Percentiles rank a stretch among this genome's conserved stretches.
These are phyloP conservation scores for Calendula officinalis DNA, from an alignment of 129 eudicot genomes.

Conservation along the genomic window DNA sequence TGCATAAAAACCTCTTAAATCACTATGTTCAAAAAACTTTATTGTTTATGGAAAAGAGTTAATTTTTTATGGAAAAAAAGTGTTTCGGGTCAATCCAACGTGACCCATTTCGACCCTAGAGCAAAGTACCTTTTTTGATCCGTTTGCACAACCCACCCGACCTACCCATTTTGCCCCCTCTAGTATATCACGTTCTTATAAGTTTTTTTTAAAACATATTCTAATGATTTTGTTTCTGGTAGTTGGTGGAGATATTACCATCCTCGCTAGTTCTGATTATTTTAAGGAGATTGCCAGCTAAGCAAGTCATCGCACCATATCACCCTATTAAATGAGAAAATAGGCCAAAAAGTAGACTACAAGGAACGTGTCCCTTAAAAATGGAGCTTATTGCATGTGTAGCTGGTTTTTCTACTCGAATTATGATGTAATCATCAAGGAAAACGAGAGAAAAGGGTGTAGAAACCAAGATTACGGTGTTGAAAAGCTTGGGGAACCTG, in stretches of 20 bases:
- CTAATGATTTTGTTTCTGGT: background rate
- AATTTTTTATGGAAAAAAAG: too few species aligned
- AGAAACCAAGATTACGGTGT: conserved; percentile 10
- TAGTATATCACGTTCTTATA: too few species aligned
- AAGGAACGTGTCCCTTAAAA: background rate
- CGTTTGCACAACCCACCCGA: too few species aligned
- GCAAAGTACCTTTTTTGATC: too few species aligned
- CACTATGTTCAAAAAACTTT: too few species aligned
- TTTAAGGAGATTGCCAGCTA: conserved; percentile 87
- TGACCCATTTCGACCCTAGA: too few species aligned
- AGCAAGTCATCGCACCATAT: conserved; percentile 67
- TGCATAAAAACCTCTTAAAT: too few species aligned
- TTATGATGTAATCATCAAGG: conserved; percentile 6
- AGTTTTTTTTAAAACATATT: background rate
- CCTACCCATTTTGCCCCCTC: too few species aligned
- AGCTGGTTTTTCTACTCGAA: conserved; percentile 1
- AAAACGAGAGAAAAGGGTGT: background rate
- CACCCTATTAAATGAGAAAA: conserved; percentile 64
- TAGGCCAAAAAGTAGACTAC: background rate
- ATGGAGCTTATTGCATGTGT: background rate
- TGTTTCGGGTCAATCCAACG: too few species aligned
- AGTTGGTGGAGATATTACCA: conserved; percentile 91
- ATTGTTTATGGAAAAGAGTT: too few species aligned
- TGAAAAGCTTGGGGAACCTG: conserved; percentile 4
- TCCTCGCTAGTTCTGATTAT: conserved; percentile 77